phyloP scores from a whole-genome alignment of 371 early-diverging fungal species.

The Umbelopsis sp. region DNA sequence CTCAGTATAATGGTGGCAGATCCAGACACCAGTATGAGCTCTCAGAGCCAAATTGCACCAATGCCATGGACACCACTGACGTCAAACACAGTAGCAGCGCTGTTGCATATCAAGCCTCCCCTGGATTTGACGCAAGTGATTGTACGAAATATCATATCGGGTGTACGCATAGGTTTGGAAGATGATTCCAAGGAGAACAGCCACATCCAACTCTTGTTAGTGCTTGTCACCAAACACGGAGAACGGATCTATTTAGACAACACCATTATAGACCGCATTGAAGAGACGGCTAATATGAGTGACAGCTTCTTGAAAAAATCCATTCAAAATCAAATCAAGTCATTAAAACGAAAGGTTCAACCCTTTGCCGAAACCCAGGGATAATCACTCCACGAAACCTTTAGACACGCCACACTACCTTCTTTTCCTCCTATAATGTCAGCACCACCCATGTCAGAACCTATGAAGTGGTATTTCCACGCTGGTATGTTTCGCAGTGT shows the following conservation, averaged over 20 bases:
- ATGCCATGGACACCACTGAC: neutral
- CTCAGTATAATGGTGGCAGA: neutral
- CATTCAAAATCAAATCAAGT: neutral
- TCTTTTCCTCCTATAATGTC: neutral
- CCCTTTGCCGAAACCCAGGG: no score
- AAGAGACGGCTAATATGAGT: neutral
- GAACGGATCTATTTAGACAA: neutral
- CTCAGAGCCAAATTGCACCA: neutral
- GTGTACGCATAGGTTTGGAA: neutral
- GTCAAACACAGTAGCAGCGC: neutral
- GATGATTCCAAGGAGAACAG: neutral
- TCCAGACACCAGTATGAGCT: neutral
- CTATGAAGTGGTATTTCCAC: slow-evolving; percentile 13
- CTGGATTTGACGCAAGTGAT: neutral
- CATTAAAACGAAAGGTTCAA: neutral
- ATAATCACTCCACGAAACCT: no score
- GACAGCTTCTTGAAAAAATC: slow-evolving; percentile 16
- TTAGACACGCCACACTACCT: neutral
- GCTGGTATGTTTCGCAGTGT: neutral
- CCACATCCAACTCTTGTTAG: neutral
- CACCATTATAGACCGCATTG: neutral
- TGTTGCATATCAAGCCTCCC: slow-evolving; percentile 6
- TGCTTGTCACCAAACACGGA: slow-evolving; percentile 9
- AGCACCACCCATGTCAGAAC: slow-evolving; percentile 10
- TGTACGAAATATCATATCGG: neutral